Conservation (phyloP, 2,329 filamentous ascomycete genomes). For the Phialemonium atrogriseum region DNA sequence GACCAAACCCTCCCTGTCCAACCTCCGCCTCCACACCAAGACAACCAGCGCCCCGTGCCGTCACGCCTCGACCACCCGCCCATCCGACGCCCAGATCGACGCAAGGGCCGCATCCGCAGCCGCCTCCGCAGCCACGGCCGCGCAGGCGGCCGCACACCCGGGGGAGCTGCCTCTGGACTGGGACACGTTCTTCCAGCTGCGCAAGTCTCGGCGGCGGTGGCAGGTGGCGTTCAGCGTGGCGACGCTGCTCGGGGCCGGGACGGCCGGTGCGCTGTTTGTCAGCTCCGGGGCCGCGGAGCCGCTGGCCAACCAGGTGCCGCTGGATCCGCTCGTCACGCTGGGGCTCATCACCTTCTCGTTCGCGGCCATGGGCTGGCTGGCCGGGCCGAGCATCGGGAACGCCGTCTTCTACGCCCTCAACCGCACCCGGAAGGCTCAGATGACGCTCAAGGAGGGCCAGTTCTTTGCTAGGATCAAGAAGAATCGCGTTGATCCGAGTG, state of each 20-base stretch:
- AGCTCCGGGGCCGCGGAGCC: conserved; percentile 65
- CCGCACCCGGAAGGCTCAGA: conserved; percentile 60
- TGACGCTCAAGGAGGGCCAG: conserved; percentile 80
- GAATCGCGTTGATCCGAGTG: conserved; percentile 83
- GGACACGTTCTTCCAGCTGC: conserved; percentile 89
- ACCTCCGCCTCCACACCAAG: conserved; percentile 8
- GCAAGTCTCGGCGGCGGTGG: conserved; percentile 75
- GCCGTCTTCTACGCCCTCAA: conserved; percentile 71
- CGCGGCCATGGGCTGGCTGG: conserved; percentile 77
- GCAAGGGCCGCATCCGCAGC: conserved; percentile 11
- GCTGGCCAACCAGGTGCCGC: conserved; percentile 61
- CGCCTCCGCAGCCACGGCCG: conserved; percentile 16
- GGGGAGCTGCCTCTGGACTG: conserved; percentile 55
- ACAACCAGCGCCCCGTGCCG: conserved; percentile 12
- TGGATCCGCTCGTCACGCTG: conserved; percentile 82
- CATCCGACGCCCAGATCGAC: conserved; percentile 7
- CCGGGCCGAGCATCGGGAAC: conserved; percentile 75
- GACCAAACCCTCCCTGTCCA: conserved; percentile 8
- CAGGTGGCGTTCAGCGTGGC: conserved; percentile 70
- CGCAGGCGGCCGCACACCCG: conserved; percentile 18
- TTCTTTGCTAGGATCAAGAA: conserved; percentile 90
- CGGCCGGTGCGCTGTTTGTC: conserved; percentile 56
- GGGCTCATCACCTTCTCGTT: conserved; percentile 72
- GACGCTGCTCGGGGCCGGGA: conserved; percentile 54
- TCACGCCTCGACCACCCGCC: conserved; percentile 12